These are phyloP conservation scores for Ophiocordyceps robertsii DNA, from an alignment of 2,329 filamentous ascomycete species.

Conservation along the genomic window DNA sequence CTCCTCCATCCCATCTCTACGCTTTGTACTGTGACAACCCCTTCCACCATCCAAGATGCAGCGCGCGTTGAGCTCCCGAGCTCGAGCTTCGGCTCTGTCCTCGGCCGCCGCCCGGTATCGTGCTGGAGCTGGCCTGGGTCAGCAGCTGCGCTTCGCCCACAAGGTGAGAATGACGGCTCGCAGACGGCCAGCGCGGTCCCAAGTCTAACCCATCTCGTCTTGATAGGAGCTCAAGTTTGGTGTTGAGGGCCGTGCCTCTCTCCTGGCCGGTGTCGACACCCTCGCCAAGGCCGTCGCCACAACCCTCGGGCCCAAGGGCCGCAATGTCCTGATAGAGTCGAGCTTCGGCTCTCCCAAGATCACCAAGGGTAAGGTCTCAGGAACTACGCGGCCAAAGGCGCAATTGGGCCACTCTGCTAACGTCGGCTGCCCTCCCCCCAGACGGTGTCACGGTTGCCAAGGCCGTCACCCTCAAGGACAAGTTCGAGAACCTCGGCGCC, in stretches of 20 bases:
- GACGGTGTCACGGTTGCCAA: slow-evolving; percentile 84
- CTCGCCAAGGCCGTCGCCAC: slow-evolving; percentile 92
- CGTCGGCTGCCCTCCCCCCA: slow-evolving; percentile 16
- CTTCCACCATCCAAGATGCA: slow-evolving; percentile 55
- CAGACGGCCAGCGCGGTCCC: not conserved
- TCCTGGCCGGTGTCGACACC: slow-evolving; percentile 91
- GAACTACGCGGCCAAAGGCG: not conserved
- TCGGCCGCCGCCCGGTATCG: slow-evolving; percentile 53
- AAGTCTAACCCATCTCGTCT: slow-evolving; percentile 8
- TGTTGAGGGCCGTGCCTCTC: slow-evolving; percentile 78
- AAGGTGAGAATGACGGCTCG: slow-evolving; percentile 48
- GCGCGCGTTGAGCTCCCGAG: slow-evolving; percentile 74
- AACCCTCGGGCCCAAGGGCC: slow-evolving; percentile 92
- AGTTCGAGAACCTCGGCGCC: slow-evolving; percentile 98
- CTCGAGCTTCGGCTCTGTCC: slow-evolving; percentile 68
- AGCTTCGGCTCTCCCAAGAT: slow-evolving; percentile 99
- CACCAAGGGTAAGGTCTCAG: slow-evolving; percentile 66
- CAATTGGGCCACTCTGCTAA: not conserved
- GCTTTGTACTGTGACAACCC: not conserved
- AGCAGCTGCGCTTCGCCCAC: slow-evolving; percentile 93
- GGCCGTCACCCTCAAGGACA: slow-evolving; percentile 89
- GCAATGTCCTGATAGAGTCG: slow-evolving; percentile 97
- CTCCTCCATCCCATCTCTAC: slow-evolving; percentile 3
- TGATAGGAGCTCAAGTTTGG: slow-evolving; percentile 91
- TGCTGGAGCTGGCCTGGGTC: slow-evolving; percentile 51